Evolutionary conservation across 108 stramenopile species (phyloP), one percentile per base, ranked within the genome.

Genomic region (Cyclotella baltica): DNA sequence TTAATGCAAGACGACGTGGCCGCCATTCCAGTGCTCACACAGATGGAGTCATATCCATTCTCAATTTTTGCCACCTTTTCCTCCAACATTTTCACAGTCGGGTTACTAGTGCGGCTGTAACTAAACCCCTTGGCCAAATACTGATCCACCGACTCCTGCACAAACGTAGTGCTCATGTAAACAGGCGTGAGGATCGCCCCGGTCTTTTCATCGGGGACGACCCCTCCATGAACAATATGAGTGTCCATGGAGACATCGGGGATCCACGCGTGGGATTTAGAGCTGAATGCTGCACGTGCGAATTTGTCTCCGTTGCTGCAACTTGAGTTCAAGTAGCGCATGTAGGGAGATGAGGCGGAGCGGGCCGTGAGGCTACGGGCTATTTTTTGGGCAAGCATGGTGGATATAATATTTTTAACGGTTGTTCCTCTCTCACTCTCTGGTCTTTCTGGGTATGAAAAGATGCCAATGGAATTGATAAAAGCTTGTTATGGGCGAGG

Each of bases 1-100:
- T 89, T 89, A 86, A 92, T 91, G 65, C 81, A 83, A 20, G 87
- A 83, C 15, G 85, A 83, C 15, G 91, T 93, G 19, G 91, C 93
- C n/a, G 91, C 89, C 90, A 94, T 91, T 33, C 93, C 93, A 33
- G 92, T 92, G 28, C 88, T 83, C 27, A 94, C 88, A 62, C 87
- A 87, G 57, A 87, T 86, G 62, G 89, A 77, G 43, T 89, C 88
- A 53, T 87, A 87, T n/a, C 88, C 93, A 59, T 88, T 87, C 77
- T 94, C 93, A 47, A 92, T 83, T 20, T 75, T 81, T 56, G 93
- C 90, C 52, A 94, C 82, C 82, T 92, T 92, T n/a, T 89, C 83
- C 77, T 94, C 93, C 36, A 94, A 86, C 70, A 89, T 86, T 50
- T 77, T 66, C 46, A 92, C 90, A 15, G 93, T 93, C 27, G 93